phyloP scores from a whole-genome alignment of 1,284 basidiomycete species.

The Stygiomarasmius scandens region DNA sequence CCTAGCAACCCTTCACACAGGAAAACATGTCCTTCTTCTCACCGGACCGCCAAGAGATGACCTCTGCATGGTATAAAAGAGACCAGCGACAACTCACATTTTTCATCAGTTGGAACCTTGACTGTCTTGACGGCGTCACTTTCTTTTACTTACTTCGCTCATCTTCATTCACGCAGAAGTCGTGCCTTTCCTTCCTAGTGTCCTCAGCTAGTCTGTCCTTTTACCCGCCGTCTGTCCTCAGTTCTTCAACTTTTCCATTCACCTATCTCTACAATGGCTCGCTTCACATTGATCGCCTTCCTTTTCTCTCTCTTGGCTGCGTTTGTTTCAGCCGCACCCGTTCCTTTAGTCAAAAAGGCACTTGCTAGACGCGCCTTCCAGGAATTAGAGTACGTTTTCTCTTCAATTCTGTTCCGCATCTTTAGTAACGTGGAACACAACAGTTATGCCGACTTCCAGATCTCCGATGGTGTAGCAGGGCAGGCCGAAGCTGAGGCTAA shows the following conservation, averaged over 20 bases:
- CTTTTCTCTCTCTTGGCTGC: slow-evolving; percentile 22
- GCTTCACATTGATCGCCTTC: slow-evolving; percentile 28
- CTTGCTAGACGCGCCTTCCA: slow-evolving; percentile 19
- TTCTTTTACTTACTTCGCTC: slow-evolving; percentile 13
- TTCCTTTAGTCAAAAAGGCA: slow-evolving; percentile 14
- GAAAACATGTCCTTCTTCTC: too few relatives aligned
- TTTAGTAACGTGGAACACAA: background rate
- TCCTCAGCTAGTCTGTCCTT: slow-evolving; percentile 20
- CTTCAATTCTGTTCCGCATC: background rate
- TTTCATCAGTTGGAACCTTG: slow-evolving; percentile 17
- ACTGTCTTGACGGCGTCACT: slow-evolving; percentile 22
- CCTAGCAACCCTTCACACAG: background rate
- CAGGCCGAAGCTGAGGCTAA: slow-evolving; percentile 43
- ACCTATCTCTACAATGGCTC: slow-evolving; percentile 21
- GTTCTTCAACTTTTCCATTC: slow-evolving; percentile 2
- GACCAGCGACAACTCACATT: background rate
- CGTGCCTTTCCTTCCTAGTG: slow-evolving; percentile 5
- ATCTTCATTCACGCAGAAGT: slow-evolving; percentile 8
- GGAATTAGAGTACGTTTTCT: slow-evolving; percentile 22
- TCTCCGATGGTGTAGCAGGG: slow-evolving; percentile 46
- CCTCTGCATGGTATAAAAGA: slow-evolving; percentile 12
- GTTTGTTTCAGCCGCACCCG: slow-evolving; percentile 23
- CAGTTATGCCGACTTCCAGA: slow-evolving; percentile 49
- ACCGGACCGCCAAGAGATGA: background rate
- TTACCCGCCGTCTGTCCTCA: slow-evolving; percentile 9